Base-by-base conservation (phyloP, 2,329 filamentous ascomycete genomes). In the Biscogniauxia sp. region DNA sequence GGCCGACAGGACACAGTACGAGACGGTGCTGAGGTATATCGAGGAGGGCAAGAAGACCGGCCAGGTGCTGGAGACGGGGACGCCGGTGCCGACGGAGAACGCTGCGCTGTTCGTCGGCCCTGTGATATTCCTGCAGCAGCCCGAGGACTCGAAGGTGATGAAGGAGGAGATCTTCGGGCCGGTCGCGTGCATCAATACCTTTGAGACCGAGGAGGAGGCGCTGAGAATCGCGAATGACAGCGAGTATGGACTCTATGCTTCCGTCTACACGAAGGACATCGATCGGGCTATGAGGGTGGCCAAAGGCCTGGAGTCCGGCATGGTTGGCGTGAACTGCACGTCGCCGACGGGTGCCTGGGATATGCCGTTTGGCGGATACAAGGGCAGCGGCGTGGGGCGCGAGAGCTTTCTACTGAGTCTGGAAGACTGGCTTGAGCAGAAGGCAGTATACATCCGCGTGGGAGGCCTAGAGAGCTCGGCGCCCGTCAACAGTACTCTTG, bases 131-230 rank as follows among this genome's bases (percentile, higher is more conserved):
- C 67, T 75, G n/a, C 69, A 79, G 54, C 72, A 76, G 5, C 73
- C 77, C 13, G 77, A 80, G 63, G 68, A 75, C 32, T 73, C 77
- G 1, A 74, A 74, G 59, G 80, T 88, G 55, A 83, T 82, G 73
- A 79, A 81, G 20, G 84, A 88, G 64, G 86, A 89, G 62, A 79
- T 88, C 0, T 89, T 89, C 63, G 86, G 87, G 0, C 86, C 87
- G 0, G 86, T 90, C 3, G 82, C 85, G 0, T 81, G 80, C 23
- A 81, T 89, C 64, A 80, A 80, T 57, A 80, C 78, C 0, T 87
- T 87, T 74, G 82, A 83, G 68, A 80, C 78, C 0, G 84, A 87
- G 66, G 79, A 81, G 25, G 83, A 87, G 64, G 83, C 78, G 1
- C 68, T 87, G 28, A 70, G 75, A 50, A 73, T 78, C 28, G 84